phyloP scores from a whole-genome alignment of 805 yeast genomes.

The Ascoidea rubescens region DNA sequence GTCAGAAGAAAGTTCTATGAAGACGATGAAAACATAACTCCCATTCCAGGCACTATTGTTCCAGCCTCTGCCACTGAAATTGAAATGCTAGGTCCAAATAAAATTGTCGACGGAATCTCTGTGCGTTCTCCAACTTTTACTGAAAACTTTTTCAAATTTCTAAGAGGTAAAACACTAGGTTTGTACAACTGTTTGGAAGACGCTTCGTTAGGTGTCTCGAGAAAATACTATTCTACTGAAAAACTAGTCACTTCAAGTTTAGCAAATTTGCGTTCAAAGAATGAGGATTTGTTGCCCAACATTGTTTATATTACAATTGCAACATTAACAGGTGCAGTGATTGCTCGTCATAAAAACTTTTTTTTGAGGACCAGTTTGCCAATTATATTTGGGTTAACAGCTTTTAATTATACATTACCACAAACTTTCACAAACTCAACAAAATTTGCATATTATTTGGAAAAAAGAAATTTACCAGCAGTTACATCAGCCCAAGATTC shows the following conservation, averaged over 20 bases:
- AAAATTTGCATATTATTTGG: conserved; percentile 43
- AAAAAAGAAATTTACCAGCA: conserved; percentile 44
- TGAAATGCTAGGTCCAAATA: conserved; percentile 30
- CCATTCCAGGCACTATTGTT: conserved; percentile 35
- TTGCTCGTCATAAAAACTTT: conserved; percentile 54
- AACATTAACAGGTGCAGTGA: conserved; percentile 55
- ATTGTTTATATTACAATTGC: conserved; percentile 56
- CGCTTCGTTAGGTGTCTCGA: conserved; percentile 32
- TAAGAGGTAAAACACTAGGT: conserved; percentile 29
- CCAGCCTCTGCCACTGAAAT: conserved; percentile 29
- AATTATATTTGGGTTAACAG: conserved; percentile 39
- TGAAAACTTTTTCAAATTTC: conserved; percentile 31
- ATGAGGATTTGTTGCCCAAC: conserved; percentile 64
- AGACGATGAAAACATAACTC: conserved; percentile 30
- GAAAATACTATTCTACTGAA: conserved; percentile 43
- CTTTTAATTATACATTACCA: conserved; percentile 64
- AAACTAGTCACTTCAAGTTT: conserved; percentile 48
- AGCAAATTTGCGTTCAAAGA: conserved; percentile 44
- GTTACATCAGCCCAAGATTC: conserved; percentile 48
- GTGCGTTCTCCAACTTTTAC: conserved; percentile 37
- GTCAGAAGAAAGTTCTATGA: conserved; percentile 31
- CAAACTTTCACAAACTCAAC: conserved; percentile 51
- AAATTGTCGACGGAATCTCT: conserved; percentile 39
- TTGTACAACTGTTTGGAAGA: conserved; percentile 21
- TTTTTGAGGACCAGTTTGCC: conserved; percentile 45